Evolutionary conservation across 768 basidiomycete species (phyloP).

Genomic region (Hericium erinaceus): DNA sequence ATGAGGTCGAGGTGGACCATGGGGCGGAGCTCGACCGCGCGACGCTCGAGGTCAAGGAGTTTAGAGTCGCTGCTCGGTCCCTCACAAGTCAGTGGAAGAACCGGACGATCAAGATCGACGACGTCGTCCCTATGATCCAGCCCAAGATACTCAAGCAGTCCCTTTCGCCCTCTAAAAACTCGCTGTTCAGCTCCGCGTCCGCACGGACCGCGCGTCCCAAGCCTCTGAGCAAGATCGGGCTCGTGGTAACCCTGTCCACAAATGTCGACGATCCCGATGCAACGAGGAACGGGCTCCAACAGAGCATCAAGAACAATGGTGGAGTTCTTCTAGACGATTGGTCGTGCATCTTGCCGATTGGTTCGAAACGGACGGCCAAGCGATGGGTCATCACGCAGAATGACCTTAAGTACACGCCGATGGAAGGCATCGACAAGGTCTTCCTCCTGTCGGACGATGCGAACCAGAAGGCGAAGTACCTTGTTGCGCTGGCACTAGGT

Average conservation of each 20-base stretch:
- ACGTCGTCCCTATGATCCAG: conserved; percentile 33
- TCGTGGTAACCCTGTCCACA: conserved; percentile 47
- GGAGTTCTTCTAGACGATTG: conserved; percentile 59
- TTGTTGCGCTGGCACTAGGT: conserved; percentile 76
- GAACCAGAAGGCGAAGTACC: conserved; percentile 68
- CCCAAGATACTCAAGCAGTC: conserved; percentile 26
- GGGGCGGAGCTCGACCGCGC: conserved; percentile 18
- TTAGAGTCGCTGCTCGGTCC: conserved; percentile 44
- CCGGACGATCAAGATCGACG: conserved; percentile 33
- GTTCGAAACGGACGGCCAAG: conserved; percentile 39
- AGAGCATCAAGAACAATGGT: conserved; percentile 38
- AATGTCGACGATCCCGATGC: conserved; percentile 26
- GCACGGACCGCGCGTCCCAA: conserved; percentile 19
- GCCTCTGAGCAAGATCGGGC: conserved; percentile 36
- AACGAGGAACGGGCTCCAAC: conserved; percentile 34
- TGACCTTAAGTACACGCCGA: conserved; percentile 38
- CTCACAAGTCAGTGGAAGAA: conserved; percentile 45
- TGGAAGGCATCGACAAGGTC: conserved; percentile 38
- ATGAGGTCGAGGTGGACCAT: conserved; percentile 25
- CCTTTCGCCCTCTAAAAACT: conserved; percentile 41
- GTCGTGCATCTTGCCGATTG: conserved; percentile 44
- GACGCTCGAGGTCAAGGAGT: conserved; percentile 26
- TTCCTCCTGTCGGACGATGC: conserved; percentile 62
- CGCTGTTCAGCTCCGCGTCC: conserved; percentile 29
- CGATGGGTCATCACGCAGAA: conserved; percentile 43